A percentile compares a stretch with the other conserved stretches of the same genome.
Conservation (phyloP, 208 protist genomes). For the Trypanosoma lewisi region DNA sequence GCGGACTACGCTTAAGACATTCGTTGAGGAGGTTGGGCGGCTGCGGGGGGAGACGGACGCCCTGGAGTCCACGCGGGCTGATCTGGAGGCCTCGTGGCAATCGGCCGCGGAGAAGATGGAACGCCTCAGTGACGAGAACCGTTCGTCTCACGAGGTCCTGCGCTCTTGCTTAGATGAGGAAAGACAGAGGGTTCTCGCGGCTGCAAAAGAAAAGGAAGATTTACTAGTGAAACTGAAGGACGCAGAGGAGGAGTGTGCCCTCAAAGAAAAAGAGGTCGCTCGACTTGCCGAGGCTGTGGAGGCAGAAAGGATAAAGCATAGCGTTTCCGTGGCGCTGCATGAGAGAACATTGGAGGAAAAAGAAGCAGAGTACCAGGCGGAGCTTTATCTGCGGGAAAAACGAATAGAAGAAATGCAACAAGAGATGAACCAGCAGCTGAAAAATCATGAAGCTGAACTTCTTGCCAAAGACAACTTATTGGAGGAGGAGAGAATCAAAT, state of each 20-base stretch:
- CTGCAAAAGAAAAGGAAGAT: conserved; percentile 12
- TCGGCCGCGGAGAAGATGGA: conserved; percentile 18
- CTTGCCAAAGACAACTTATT: conserved; percentile 13
- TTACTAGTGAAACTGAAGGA: conserved; percentile 16
- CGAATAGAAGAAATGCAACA: conserved; percentile 13
- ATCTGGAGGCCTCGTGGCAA: conserved; percentile 6
- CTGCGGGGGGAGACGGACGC: conserved; percentile 19
- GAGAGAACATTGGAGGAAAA: conserved; percentile 15
- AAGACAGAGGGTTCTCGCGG: conserved; percentile 1
- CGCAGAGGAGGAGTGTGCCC: conserved; percentile 10
- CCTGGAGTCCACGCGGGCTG: conserved; percentile 6
- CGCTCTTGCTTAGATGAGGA: conserved; percentile 17
- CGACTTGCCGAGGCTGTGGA: conserved; percentile 19
- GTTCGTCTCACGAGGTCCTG: background rate
- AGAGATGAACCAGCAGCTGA: conserved; percentile 4
- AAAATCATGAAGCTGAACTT: conserved; percentile 1
- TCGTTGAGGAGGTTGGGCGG: conserved; percentile 18
- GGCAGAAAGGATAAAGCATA: conserved; percentile 10
- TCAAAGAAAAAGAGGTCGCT: conserved; percentile 7
- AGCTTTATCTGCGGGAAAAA: conserved; percentile 22
- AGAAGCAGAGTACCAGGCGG: conserved; percentile 8
- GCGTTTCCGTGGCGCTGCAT: conserved; percentile 6
- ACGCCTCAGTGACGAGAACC: conserved; percentile 14
- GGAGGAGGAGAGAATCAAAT: conserved; percentile 11
- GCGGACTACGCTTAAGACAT: conserved; percentile 8